Conservation (phyloP, 2,329 filamentous ascomycete genomes). For the Colletotrichum aenigma region DNA sequence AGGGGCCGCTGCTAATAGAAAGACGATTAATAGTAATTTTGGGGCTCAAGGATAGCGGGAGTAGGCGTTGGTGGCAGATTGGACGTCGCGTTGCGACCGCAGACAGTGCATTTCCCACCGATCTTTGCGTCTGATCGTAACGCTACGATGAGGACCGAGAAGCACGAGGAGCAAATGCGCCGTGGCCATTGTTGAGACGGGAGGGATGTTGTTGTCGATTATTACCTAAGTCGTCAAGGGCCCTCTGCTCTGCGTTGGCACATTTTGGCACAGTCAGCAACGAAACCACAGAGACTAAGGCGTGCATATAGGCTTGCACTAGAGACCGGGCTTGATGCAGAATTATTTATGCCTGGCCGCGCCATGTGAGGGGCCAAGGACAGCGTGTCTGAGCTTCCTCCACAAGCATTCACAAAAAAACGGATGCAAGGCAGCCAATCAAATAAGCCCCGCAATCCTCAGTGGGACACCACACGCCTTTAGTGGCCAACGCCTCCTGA, state of each 20-base stretch:
- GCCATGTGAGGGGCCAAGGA: neutral
- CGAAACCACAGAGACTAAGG: neutral
- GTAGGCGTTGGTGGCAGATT: constrained; percentile 1
- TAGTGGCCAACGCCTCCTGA: constrained; percentile 28
- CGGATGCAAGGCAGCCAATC: constrained; percentile 10
- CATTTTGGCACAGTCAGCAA: neutral
- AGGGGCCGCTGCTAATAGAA: neutral
- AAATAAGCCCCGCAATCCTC: constrained; percentile 8
- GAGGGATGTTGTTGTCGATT: neutral
- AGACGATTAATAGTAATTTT: constrained; percentile 2
- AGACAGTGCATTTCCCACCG: neutral
- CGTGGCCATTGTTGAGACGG: neutral
- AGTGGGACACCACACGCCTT: neutral
- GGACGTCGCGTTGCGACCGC: neutral
- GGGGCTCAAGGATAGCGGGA: constrained; percentile 1
- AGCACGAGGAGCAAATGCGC: neutral
- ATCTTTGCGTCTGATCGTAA: neutral
- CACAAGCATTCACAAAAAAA: neutral
- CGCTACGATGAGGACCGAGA: neutral
- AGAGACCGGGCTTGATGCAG: neutral
- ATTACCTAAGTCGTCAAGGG: neutral
- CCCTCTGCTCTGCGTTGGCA: neutral
- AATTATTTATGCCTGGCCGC: neutral
- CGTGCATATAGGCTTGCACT: neutral
- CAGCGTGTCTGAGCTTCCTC: constrained; percentile 14